A percentile compares a stretch with the other conserved stretches of the same genome.
Conservation (phyloP, 331 rosid genomes). For the Stylosanthes scabra region DNA sequence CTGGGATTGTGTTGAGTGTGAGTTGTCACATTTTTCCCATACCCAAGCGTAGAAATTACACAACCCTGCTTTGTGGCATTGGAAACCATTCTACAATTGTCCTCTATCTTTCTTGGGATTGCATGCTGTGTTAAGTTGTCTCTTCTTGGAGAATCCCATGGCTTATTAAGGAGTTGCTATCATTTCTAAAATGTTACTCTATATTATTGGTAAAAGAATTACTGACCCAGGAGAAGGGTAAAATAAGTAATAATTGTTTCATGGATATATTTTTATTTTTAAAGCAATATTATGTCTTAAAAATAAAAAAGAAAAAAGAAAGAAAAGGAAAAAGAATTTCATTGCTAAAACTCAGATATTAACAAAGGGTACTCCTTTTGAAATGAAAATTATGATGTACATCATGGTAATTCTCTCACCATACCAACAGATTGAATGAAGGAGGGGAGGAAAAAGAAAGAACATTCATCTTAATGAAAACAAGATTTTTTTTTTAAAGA, state of each 20-base stretch:
- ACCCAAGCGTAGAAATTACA: too few relatives aligned
- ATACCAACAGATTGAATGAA: conserved; percentile 49
- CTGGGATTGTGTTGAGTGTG: too few relatives aligned
- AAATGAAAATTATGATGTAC: conserved; percentile 53
- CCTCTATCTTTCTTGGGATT: neutral
- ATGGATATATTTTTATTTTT: too few relatives aligned
- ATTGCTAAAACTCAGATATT: conserved; percentile 41
- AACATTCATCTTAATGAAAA: conserved; percentile 2
- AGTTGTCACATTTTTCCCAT: too few relatives aligned
- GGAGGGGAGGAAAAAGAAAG: neutral
- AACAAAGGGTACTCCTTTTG: conserved; percentile 40
- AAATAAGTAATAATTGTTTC: too few relatives aligned
- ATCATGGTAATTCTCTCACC: conserved; percentile 47
- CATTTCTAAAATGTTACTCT: too few relatives aligned
- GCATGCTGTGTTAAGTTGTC: neutral
- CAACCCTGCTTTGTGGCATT: too few relatives aligned
- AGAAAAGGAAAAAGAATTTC: neutral
- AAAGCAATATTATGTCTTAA: too few relatives aligned
- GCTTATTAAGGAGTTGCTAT: too few relatives aligned
- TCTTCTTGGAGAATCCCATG: neutral
- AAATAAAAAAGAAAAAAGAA: too few relatives aligned
- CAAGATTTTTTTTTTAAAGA: neutral
- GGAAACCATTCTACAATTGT: neutral
- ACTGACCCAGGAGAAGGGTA: neutral
- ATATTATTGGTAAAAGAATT: too few relatives aligned